Conservation (phyloP, 352 stramenopile species). For the Globisporangium viniferum region DNA sequence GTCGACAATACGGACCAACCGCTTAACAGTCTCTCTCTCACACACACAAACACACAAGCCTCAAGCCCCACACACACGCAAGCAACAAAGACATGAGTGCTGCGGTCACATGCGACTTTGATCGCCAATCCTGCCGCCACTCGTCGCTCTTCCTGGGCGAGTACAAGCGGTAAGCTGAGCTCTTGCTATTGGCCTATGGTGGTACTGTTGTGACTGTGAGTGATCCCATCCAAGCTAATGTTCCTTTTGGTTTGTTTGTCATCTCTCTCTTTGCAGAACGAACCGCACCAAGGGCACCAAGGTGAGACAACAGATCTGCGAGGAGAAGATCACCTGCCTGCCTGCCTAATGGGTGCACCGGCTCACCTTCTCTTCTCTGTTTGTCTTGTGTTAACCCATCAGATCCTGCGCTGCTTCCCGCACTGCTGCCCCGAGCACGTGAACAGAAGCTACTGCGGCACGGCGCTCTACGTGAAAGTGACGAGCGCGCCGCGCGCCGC, state of each 20-base stretch:
- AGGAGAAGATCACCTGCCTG: background rate
- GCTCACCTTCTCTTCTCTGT: background rate
- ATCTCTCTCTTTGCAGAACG: slow-evolving; percentile 20
- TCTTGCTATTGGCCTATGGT: background rate
- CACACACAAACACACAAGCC: background rate
- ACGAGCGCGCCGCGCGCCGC: background rate
- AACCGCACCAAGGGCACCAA: slow-evolving; percentile 56
- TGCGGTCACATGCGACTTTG: slow-evolving; percentile 39
- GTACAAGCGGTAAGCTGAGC: slow-evolving; percentile 51
- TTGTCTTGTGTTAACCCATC: background rate
- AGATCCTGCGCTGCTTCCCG: slow-evolving; percentile 74
- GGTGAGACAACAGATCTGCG: slow-evolving; percentile 3
- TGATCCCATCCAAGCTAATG: background rate
- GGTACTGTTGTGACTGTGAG: background rate
- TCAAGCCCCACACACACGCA: background rate
- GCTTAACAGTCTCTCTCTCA: background rate
- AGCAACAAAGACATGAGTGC: background rate
- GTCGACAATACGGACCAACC: background rate
- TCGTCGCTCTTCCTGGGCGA: slow-evolving; percentile 40
- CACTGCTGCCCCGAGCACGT: slow-evolving; percentile 68
- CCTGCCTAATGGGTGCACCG: background rate
- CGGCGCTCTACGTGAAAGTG: slow-evolving; percentile 44
- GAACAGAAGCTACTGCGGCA: slow-evolving; percentile 67
- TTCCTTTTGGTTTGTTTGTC: background rate
- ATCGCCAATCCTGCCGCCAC: slow-evolving; percentile 35